Base-by-base conservation (phyloP, 2,329 filamentous ascomycete species). In the Parascedosporium putredinis region DNA sequence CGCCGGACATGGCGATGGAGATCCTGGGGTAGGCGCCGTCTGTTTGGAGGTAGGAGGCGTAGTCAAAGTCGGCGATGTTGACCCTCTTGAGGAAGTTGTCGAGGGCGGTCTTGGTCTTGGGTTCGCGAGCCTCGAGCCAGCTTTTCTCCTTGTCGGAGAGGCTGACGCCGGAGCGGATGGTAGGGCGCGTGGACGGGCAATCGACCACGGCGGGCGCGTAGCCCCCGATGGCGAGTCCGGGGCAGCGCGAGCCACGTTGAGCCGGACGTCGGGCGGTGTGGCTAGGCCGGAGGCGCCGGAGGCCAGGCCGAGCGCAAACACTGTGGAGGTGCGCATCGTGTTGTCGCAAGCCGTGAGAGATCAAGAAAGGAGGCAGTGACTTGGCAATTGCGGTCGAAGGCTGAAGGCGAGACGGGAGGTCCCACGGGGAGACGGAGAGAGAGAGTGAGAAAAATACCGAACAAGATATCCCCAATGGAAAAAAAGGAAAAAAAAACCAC, bases 11-110 rank as follows among this genome's bases (percentile, higher is more conserved):
- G 9, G 88, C 86, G 54, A 95, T 78, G 14, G 74, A 88, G 53
- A 95, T 81, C 56, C 73, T 75, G 48, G 74, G 74, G 53, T 74
- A 63, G 23, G 68, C 64, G 0, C 45, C 40, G 9, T 55, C 50
- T 42, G 46, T 31, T 49, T 82, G 73, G 57, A 97, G 80, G 62
- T 93, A 97, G 2, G 67, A 62, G 1, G 71, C 72, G n/a, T 81
- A 83, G 64, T 95, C 83, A 54, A 96, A 91, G 52, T 76, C 80
- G n/a, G 76, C 67, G 54, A 97, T 90, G 57, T 80, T 80, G 59
- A 87, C 73, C 51, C 85, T 78, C 16, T 70, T 70, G 47, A 97
- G 73, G 55, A 95, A 81, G 16, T 84, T 74, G 50, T 74, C 78
- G 76, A 96, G 83, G n/a, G 87, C 81, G 8, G 79, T 66, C 16